phyloP scores from a whole-genome alignment of 441 rosid genomes.

The Eruca vesicaria region DNA sequence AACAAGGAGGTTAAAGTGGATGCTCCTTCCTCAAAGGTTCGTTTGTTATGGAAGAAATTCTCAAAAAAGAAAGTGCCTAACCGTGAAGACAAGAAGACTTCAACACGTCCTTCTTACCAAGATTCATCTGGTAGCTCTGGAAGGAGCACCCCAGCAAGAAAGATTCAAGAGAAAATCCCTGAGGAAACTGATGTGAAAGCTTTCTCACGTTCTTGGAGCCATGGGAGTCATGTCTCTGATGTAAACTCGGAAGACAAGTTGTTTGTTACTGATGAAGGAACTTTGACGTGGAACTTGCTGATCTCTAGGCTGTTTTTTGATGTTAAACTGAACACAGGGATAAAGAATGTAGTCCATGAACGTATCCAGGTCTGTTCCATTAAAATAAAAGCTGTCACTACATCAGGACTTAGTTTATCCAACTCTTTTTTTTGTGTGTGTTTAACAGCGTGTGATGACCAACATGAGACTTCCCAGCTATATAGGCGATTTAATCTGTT shows the following conservation, averaged over 20 bases:
- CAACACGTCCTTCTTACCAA: constrained; percentile 37
- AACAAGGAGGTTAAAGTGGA: constrained; percentile 51
- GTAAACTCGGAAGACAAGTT: constrained; percentile 63
- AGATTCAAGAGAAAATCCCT: constrained; percentile 35
- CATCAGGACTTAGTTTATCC: not conserved
- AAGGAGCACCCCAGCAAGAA: constrained; percentile 40
- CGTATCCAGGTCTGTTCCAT: constrained; percentile 67
- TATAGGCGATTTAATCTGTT: constrained; percentile 80
- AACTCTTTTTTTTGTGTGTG: constrained; percentile 7
- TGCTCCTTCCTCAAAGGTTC: constrained; percentile 72
- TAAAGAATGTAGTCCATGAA: constrained; percentile 51
- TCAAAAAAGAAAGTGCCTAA: constrained; percentile 48
- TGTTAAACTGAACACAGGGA: constrained; percentile 48
- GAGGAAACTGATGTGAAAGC: constrained; percentile 43
- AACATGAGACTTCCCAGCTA: constrained; percentile 87
- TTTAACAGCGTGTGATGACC: constrained; percentile 73
- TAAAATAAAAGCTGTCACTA: constrained; percentile 7
- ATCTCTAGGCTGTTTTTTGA: constrained; percentile 92
- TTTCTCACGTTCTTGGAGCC: constrained; percentile 45
- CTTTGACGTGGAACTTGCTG: constrained; percentile 76
- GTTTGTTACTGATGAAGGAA: constrained; percentile 67
- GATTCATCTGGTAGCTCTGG: constrained; percentile 45
- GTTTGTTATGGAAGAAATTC: constrained; percentile 62
- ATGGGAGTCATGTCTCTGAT: constrained; percentile 54
- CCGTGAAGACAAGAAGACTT: constrained; percentile 59